Percentiles rank a stretch among this genome's conserved stretches.
phyloP scores from a whole-genome alignment of 2,329 filamentous ascomycete genomes.

The Aureobasidium namibiae region DNA sequence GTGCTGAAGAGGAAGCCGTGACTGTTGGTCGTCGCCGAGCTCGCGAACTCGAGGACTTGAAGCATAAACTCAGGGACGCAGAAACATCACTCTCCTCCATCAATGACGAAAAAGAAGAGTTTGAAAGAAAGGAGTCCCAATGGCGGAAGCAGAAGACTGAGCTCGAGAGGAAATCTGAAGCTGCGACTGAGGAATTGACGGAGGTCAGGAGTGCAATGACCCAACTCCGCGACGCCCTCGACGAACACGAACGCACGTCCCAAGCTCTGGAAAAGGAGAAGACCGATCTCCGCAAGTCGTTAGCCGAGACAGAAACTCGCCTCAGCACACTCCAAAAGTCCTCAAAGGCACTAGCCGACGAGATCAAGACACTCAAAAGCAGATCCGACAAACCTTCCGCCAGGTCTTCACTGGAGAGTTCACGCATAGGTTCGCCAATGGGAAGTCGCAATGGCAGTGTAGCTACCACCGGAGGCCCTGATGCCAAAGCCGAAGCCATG shows the following conservation, averaged over 20 bases:
- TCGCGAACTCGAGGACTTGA: slow-evolving; percentile 80
- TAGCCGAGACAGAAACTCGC: slow-evolving; percentile 69
- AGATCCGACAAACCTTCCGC: slow-evolving; percentile 39
- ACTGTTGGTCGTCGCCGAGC: slow-evolving; percentile 66
- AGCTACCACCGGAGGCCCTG: slow-evolving; percentile 16
- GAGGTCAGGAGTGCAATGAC: slow-evolving; percentile 71
- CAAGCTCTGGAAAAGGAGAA: slow-evolving; percentile 78
- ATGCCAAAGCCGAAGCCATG: slow-evolving; percentile 12
- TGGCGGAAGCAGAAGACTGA: slow-evolving; percentile 68
- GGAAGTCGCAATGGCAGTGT: slow-evolving; percentile 22
- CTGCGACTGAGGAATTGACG: slow-evolving; percentile 61
- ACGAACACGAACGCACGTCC: slow-evolving; percentile 78
- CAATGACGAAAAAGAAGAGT: slow-evolving; percentile 66
- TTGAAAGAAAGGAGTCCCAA: slow-evolving; percentile 65
- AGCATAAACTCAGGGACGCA: slow-evolving; percentile 67
- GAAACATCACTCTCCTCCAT: slow-evolving; percentile 68
- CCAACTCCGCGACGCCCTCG: slow-evolving; percentile 69
- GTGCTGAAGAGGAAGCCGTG: slow-evolving; percentile 82
- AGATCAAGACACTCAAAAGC: slow-evolving; percentile 44
- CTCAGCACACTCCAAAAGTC: slow-evolving; percentile 73
- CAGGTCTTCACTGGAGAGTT: slow-evolving; percentile 51
- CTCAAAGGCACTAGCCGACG: slow-evolving; percentile 52
- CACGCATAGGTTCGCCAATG: slow-evolving; percentile 40
- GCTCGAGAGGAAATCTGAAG: slow-evolving; percentile 61
- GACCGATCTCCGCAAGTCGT: slow-evolving; percentile 60